phyloP scores from a whole-genome alignment of 169 alveolate species.

The Amoebophrya sp. region DNA sequence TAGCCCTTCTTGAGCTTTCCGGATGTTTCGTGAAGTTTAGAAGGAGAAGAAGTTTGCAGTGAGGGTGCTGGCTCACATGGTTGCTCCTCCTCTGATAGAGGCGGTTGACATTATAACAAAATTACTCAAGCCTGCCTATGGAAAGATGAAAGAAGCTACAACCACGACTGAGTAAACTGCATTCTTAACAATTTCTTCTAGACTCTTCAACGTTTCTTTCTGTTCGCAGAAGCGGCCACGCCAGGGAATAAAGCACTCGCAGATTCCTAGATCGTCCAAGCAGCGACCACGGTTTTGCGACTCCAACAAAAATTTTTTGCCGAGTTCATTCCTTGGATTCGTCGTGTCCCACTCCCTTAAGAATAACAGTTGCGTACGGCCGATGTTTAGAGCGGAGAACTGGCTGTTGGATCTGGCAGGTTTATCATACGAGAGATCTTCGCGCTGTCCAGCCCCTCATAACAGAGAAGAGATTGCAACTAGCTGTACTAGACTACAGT shows the following conservation, averaged over 20 bases:
- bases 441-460: too few species aligned
- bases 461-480: too few species aligned
- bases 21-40: too few species aligned
- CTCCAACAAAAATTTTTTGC: background rate
- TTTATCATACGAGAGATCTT: too few species aligned
- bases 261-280: conserved; percentile 34
- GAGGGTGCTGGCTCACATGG: too few species aligned
- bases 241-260: conserved; percentile 48
- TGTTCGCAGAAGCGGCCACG: conserved; percentile 48
- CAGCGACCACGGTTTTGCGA: background rate
- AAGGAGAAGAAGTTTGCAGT: too few species aligned
- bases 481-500: too few species aligned
- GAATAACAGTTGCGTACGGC: background rate
- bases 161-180: background rate
- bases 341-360: background rate
- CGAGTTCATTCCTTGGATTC: background rate
- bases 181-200: background rate
- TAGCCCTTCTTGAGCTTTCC: background rate
- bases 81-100: background rate
- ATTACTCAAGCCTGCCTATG: background rate
- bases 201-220: background rate
- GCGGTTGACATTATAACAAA: background rate
- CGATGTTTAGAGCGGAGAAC: background rate
- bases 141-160: background rate
- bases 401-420: background rate